Percentiles rank a stretch among this genome's conserved stretches.
Conservation (phyloP, 306 rosid genomes). For the Pyrus communis region DNA sequence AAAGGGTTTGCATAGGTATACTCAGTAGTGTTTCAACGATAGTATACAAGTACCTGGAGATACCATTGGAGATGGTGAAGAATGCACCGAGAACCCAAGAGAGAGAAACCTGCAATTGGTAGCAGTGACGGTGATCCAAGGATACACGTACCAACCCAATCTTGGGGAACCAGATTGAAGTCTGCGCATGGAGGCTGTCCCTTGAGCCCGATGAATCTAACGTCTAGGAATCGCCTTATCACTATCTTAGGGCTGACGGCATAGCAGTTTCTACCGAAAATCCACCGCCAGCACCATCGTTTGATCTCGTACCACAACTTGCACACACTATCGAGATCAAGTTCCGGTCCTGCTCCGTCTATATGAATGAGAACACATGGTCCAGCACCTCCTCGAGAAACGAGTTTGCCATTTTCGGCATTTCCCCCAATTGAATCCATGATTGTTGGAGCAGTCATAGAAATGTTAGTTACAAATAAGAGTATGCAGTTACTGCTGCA, state of each 20-base stretch:
- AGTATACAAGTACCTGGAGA: no score
- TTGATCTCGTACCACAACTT: slow-evolving; percentile 97
- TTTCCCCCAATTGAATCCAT: slow-evolving; percentile 1
- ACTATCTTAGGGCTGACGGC: slow-evolving; percentile 61
- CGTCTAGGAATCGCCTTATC: slow-evolving; percentile 65
- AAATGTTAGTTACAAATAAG: no score
- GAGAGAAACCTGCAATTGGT: slow-evolving; percentile 73
- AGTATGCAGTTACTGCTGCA: no score
- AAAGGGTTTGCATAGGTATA: no score
- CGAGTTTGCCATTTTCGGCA: slow-evolving; percentile 55
- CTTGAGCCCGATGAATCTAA: slow-evolving; percentile 69
- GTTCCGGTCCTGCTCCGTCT: slow-evolving; percentile 54
- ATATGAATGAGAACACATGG: slow-evolving; percentile 80
- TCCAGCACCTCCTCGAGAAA: slow-evolving; percentile 91
- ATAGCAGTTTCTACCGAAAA: slow-evolving; percentile 84
- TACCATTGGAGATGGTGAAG: no score
- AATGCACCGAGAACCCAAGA: background rate
- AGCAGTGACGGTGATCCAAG: slow-evolving; percentile 87
- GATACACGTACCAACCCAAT: slow-evolving; percentile 75
- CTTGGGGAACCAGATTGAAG: slow-evolving; percentile 85
- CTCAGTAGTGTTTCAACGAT: no score
- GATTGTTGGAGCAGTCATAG: no score
- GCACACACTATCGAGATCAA: slow-evolving; percentile 70
- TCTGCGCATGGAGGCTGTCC: slow-evolving; percentile 97
- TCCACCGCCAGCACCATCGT: slow-evolving; percentile 61